Percentiles rank a stretch among this genome's conserved stretches.
Conservation (phyloP, 108 stramenopile species). For the Nannochloropsis gaditana region DNA sequence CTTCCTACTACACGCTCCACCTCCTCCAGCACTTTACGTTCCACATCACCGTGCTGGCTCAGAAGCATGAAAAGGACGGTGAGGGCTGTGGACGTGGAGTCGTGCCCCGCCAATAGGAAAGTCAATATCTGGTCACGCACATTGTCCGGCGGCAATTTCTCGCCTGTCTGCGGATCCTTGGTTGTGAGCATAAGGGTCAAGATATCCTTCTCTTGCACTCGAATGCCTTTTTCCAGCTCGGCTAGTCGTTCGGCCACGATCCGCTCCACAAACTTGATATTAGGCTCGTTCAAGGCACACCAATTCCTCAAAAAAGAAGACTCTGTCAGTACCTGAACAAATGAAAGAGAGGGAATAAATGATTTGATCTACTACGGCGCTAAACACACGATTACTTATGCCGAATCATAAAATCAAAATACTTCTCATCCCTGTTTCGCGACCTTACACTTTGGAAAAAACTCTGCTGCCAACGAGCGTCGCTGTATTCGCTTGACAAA, state of each 20-base stretch:
- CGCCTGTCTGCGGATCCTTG: constrained; percentile 9
- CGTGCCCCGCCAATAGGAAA: neutral
- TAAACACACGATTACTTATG: too few species aligned
- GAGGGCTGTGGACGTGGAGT: neutral
- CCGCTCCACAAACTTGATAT: neutral
- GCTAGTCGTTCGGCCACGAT: constrained; percentile 17
- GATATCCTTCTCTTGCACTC: neutral
- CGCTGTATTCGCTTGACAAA: neutral
- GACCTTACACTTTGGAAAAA: neutral
- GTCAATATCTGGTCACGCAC: constrained; percentile 11
- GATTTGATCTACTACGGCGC: too few species aligned
- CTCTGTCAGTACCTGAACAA: neutral
- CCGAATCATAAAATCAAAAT: too few species aligned
- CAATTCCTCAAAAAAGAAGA: neutral
- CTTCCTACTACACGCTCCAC: neutral
- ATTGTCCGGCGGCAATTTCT: neutral
- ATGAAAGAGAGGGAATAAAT: neutral
- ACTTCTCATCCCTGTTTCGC: too few species aligned
- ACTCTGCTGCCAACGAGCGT: neutral
- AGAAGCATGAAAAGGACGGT: constrained; percentile 12
- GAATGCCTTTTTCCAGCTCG: constrained; percentile 3
- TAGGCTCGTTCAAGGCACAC: neutral
- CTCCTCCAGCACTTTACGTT: neutral
- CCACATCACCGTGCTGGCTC: constrained; percentile 13
- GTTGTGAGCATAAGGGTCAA: constrained; percentile 1